Evolutionary conservation across 345 rosid genomes (phyloP).

Genomic region (Eucalyptus dawsonii): DNA sequence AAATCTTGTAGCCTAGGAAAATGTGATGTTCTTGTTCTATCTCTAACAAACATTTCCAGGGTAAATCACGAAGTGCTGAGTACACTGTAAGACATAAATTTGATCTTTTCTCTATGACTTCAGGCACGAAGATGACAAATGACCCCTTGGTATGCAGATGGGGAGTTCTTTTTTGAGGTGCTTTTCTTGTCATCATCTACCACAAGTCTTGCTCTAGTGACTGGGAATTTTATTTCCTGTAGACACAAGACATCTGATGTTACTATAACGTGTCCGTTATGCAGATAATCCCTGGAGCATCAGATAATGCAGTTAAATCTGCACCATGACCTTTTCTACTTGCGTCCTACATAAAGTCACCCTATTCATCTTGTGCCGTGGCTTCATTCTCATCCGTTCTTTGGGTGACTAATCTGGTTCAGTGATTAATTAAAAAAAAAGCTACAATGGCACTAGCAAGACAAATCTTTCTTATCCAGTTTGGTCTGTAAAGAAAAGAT

Average conservation of each 20-base stretch:
- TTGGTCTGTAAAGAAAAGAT: neutral
- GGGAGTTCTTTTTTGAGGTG: neutral
- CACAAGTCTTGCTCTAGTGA: neutral
- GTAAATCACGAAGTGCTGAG: conserved; percentile 4
- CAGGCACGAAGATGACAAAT: neutral
- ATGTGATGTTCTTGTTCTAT: neutral
- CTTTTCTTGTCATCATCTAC: neutral
- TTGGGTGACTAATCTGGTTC: neutral
- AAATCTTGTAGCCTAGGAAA: neutral
- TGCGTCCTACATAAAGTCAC: neutral
- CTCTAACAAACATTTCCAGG: conserved; percentile 3
- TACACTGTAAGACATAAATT: neutral
- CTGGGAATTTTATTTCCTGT: neutral
- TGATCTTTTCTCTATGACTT: neutral
- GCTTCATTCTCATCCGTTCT: neutral
- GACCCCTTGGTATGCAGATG: neutral
- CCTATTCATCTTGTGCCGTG: neutral
- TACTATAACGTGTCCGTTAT: neutral
- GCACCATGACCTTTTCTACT: neutral
- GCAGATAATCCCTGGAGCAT: neutral
- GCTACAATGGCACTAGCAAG: neutral
- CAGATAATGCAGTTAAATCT: neutral
- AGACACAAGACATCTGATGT: neutral
- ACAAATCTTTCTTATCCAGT: neutral
- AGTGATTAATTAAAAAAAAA: neutral